Evolutionary conservation across 805 yeast species (phyloP).

Genomic region (Komagataella ulmi): DNA sequence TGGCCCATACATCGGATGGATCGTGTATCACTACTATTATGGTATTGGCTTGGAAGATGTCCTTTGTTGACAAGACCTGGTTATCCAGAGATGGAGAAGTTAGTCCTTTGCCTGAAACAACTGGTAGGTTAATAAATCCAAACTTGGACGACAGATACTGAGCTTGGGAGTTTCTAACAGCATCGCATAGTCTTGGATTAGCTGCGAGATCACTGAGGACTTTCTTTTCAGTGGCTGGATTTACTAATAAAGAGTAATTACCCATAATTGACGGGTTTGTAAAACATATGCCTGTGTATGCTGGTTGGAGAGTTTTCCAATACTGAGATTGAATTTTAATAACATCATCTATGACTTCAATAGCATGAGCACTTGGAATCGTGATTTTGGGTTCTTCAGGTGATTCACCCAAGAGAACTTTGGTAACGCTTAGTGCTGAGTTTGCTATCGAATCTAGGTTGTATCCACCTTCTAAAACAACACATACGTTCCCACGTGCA

Average conservation of each 20-base stretch:
- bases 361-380: slow-evolving; percentile 63
- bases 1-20: slow-evolving; percentile 88
- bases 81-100: slow-evolving; percentile 41
- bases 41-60: slow-evolving; percentile 49
- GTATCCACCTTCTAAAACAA: slow-evolving; percentile 93
- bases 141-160: slow-evolving; percentile 37
- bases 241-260: slow-evolving; percentile 5
- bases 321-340: slow-evolving; percentile 67
- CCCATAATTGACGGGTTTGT: slow-evolving; percentile 16
- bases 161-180: slow-evolving; percentile 63
- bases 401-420: slow-evolving; percentile 87
- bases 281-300: slow-evolving; percentile 25
- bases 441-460: slow-evolving; percentile 82
- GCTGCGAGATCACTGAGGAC: slow-evolving; percentile 16
- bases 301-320: slow-evolving; percentile 79
- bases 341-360: slow-evolving; percentile 74
- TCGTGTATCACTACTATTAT: slow-evolving; percentile 72
- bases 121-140: slow-evolving; percentile 56
- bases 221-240: neutral
- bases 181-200: slow-evolving; percentile 48
- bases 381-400: slow-evolving; percentile 63
- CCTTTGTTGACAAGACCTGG: slow-evolving; percentile 59
- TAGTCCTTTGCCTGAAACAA: slow-evolving; percentile 25
- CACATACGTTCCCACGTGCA: slow-evolving; percentile 82
- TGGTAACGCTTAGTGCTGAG: slow-evolving; percentile 86